Percentiles rank a stretch among this genome's conserved stretches.
Conservation (phyloP, 1,139 yeast species). For the Taphrina sp. region DNA sequence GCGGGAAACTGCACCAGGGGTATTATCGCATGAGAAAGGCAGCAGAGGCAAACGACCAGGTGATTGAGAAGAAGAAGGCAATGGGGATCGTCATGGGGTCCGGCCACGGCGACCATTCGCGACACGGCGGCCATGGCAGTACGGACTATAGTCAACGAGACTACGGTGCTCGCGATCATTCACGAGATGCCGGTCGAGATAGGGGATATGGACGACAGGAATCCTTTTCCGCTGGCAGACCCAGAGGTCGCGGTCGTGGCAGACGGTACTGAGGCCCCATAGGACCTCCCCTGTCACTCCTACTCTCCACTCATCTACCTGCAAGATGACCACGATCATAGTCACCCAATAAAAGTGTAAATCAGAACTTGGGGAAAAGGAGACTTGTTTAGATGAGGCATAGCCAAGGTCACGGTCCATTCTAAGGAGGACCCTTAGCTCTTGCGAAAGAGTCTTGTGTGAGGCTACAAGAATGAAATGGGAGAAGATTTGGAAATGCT, state of each 20-base stretch:
- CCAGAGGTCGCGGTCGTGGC: slow-evolving; percentile 11
- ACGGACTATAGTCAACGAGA: slow-evolving; percentile 2
- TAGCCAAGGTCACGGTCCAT: too few relatives aligned
- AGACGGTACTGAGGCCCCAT: slow-evolving; percentile 13
- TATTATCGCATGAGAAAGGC: slow-evolving; percentile 31
- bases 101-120: too few relatives aligned
- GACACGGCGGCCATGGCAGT: slow-evolving; percentile 2
- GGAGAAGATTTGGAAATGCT: too few relatives aligned
- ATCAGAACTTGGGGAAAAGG: too few relatives aligned
- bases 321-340: too few relatives aligned
- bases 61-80: slow-evolving; percentile 17
- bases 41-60: slow-evolving; percentile 19
- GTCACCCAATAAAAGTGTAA: too few relatives aligned
- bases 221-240: neutral
- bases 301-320: too few relatives aligned
- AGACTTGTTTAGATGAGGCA: too few relatives aligned
- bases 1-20: slow-evolving; percentile 53
- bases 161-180: slow-evolving; percentile 2
- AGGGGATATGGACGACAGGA: slow-evolving; percentile 19
- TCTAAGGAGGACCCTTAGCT: too few relatives aligned
- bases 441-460: too few relatives aligned
- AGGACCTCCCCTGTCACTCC: too few relatives aligned
- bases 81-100: slow-evolving; percentile 16
- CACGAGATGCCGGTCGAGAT: slow-evolving; percentile 8
- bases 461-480: too few relatives aligned